These are phyloP conservation scores for Aureobasidium musti DNA, from an alignment of 2,329 filamentous ascomycete species.

Conservation along the genomic window DNA sequence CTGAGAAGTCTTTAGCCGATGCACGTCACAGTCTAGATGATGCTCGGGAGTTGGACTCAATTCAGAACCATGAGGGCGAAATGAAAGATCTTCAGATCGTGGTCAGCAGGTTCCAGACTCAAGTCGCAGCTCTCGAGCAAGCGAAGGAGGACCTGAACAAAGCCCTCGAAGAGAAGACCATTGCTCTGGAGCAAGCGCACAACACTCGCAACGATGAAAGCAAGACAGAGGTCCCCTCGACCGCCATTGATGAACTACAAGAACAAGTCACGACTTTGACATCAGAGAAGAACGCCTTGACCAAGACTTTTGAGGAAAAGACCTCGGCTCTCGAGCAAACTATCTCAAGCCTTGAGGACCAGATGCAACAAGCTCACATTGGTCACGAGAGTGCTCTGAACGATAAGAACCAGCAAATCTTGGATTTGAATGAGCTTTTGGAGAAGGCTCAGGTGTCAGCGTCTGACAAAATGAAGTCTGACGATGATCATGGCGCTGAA, in stretches of 20 bases:
- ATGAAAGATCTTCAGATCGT: conserved; percentile 8
- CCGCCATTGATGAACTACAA: not conserved
- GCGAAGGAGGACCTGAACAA: conserved; percentile 7
- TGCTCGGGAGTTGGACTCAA: not conserved
- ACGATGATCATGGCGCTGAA: not conserved
- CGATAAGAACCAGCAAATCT: conserved; percentile 25
- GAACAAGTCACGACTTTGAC: conserved; percentile 6
- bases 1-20: conserved; percentile 1
- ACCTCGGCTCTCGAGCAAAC: not conserved
- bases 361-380: not conserved
- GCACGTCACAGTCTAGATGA: not conserved
- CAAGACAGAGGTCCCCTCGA: too few relatives aligned
- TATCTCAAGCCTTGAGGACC: conserved; percentile 4
- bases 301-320: not conserved
- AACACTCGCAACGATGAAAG: not conserved
- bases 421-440: conserved; percentile 16
- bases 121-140: conserved; percentile 19
- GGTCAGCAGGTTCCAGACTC: conserved; percentile 2
- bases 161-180: not conserved
- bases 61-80: not conserved
- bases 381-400: not conserved
- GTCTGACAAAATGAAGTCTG: not conserved
- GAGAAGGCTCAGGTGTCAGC: not conserved
- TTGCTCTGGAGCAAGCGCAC: not conserved
- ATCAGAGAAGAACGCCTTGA: conserved; percentile 4